Evolutionary conservation across 768 basidiomycete genomes (phyloP).

Genomic region (Gloeopeniophorella convolvens): DNA sequence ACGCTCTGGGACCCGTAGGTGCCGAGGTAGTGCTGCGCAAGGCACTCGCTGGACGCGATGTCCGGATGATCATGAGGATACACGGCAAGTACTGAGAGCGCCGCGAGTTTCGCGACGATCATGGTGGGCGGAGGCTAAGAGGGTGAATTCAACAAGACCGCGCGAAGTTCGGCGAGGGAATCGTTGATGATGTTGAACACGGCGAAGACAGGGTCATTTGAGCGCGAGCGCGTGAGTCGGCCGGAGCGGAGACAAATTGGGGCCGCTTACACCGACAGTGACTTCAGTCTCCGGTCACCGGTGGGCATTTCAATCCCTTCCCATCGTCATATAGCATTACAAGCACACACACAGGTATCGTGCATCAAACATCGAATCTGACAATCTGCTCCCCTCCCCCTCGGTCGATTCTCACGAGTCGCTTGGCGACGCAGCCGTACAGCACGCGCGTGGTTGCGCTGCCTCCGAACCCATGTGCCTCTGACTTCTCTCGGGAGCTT

Average conservation of each 20-base stretch:
- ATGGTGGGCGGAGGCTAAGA: no score
- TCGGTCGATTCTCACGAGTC: slow-evolving; percentile 69
- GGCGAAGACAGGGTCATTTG: not conserved
- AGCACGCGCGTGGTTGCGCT: slow-evolving; percentile 50
- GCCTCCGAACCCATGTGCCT: slow-evolving; percentile 23
- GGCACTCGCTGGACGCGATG: slow-evolving; percentile 36
- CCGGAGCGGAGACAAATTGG: not conserved
- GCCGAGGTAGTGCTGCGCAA: slow-evolving; percentile 48
- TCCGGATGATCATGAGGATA: slow-evolving; percentile 38
- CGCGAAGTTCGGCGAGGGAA: no score
- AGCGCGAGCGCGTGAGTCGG: not conserved
- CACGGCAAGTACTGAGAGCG: slow-evolving; percentile 31
- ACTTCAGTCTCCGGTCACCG: no score
- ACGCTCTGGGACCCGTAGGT: slow-evolving; percentile 48
- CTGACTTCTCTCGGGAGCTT: slow-evolving; percentile 34
- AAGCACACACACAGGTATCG: no score
- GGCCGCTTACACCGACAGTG: not conserved
- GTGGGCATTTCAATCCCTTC: no score
- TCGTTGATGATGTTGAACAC: not conserved
- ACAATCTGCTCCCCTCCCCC: slow-evolving; percentile 71
- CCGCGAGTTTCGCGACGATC: slow-evolving; percentile 11
- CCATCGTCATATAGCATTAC: no score
- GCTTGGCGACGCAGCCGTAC: slow-evolving; percentile 77
- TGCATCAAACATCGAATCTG: slow-evolving; percentile 52
- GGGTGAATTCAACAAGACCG: no score